phyloP scores from a whole-genome alignment of 192 early-diverging fungal species.

The Gaertneriomyces semiglobifer region DNA sequence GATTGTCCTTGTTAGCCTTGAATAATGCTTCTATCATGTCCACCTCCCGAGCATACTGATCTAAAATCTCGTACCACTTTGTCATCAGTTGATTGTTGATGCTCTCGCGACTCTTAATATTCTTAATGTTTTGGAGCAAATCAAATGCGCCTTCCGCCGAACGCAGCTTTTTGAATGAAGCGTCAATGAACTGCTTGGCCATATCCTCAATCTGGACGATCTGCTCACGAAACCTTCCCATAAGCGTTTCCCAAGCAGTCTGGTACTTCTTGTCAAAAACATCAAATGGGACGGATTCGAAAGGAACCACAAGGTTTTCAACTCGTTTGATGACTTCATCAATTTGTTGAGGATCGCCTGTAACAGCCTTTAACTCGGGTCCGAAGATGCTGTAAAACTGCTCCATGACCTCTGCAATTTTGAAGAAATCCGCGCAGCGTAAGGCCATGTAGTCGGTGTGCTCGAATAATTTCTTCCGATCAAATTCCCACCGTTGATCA shows the following conservation, averaged over 20 bases:
- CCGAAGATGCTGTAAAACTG: slow-evolving; percentile 69
- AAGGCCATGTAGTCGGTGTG: slow-evolving; percentile 65
- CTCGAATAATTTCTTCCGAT: slow-evolving; percentile 63
- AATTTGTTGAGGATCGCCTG: slow-evolving; percentile 62
- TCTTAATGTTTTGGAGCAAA: slow-evolving; percentile 64
- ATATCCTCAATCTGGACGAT: slow-evolving; percentile 65
- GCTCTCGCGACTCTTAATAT: slow-evolving; percentile 55
- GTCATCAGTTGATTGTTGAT: slow-evolving; percentile 66
- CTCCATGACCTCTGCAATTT: slow-evolving; percentile 65
- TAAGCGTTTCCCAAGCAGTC: slow-evolving; percentile 55
- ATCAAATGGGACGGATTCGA: slow-evolving; percentile 59
- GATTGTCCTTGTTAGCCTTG: slow-evolving; percentile 45
- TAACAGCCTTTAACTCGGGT: slow-evolving; percentile 63
- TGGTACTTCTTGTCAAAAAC: slow-evolving; percentile 61
- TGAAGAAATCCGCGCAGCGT: slow-evolving; percentile 55
- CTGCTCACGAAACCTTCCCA: slow-evolving; percentile 63
- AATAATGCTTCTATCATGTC: slow-evolving; percentile 64
- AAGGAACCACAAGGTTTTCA: slow-evolving; percentile 57
- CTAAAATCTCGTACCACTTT: slow-evolving; percentile 64
- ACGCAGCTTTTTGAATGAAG: slow-evolving; percentile 60
- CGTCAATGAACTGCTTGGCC: slow-evolving; percentile 67
- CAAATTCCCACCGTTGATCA: slow-evolving; percentile 68
- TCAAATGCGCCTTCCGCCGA: slow-evolving; percentile 64
- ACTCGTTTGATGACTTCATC: slow-evolving; percentile 68
- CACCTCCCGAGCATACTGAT: slow-evolving; percentile 59